Evolutionary conservation across 225 moss, liverwort and hornwort genomes (phyloP), one percentile per base, ranked within the genome.

Genomic region (Asterella californica): DNA sequence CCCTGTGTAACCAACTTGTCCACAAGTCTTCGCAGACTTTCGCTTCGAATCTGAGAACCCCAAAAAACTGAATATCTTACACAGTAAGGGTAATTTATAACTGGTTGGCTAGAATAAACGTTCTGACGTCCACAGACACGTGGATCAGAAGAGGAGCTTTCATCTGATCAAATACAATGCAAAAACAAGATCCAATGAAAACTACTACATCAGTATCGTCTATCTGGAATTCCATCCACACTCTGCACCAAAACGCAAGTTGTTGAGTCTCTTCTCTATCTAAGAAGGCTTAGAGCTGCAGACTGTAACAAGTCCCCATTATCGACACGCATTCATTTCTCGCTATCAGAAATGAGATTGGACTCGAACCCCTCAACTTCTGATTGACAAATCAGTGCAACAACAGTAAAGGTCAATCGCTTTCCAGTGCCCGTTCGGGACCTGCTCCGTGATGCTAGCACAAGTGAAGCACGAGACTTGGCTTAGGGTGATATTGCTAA

Each of bases 101-200:
- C 30, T 77, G 46, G 45, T 62, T 77, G 77, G 24, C 60, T 76
- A 76, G 38, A 76, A 61, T 76, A 64, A 77, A 77, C 64, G 46
- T 64, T 65, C 64, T 18, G 64, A 77, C 62, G 32, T 46, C 77
- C 77, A 77, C 77, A 45, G 46, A 62, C 77, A 77, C 10, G 77
- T 77, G 77, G 77, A 46, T 77, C 77, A 77, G 64, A 64, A 63
- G 63, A 64, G 63, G 46, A 77, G 63, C 63, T 76, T 57, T 45
- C 76, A 76, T 61, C 61, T 77, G 48, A 63, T 76, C 63, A 77
- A 42, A 63, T 64, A 63, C 42, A 77, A 77, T 77, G 77, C 77
- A 63, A 77, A 77, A 77, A 77, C 61, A 63, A 77, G 77, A 77
- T 63, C 42, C 27, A 77, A 76, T 64, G 77, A 47, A 64, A 77